Evolutionary conservation across 305 asterid species (phyloP).

Genomic region (Stenogyne calaminthoides): DNA sequence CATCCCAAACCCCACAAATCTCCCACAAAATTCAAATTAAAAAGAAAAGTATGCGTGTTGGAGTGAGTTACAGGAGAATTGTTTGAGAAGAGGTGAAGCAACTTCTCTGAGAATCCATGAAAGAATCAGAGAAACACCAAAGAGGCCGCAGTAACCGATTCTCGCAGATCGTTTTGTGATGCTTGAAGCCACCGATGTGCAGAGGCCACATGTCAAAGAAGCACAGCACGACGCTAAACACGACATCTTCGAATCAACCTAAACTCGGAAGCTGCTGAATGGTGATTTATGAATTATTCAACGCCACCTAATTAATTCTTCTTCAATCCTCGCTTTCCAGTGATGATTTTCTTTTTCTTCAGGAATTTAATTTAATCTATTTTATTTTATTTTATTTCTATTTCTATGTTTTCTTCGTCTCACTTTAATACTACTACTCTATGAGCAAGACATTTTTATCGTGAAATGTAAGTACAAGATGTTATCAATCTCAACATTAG

Average conservation of each 20-base stretch:
- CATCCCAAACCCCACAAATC: slow-evolving; percentile 21
- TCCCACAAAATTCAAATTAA: not conserved
- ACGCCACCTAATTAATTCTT: not conserved
- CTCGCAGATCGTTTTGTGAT: slow-evolving; percentile 86
- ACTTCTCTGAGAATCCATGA: slow-evolving; percentile 93
- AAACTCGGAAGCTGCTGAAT: not conserved
- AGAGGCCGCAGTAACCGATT: slow-evolving; percentile 75
- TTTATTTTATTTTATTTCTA: too few relatives aligned
- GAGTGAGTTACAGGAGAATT: slow-evolving; percentile 57
- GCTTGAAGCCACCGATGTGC: slow-evolving; percentile 90
- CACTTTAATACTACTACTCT: too few relatives aligned
- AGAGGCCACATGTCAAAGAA: slow-evolving; percentile 88
- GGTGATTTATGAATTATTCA: not conserved
- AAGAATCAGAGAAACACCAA: slow-evolving; percentile 65
- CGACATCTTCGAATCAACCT: slow-evolving; percentile 52
- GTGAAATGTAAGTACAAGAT: too few relatives aligned
- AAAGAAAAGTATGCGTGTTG: not conserved
- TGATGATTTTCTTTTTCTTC: too few relatives aligned
- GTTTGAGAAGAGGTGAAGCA: slow-evolving; percentile 67
- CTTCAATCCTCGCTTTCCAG: too few relatives aligned
- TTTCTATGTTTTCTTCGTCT: too few relatives aligned
- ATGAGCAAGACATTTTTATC: too few relatives aligned
- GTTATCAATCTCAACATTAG: too few relatives aligned
- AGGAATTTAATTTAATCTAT: too few relatives aligned
- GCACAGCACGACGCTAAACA: slow-evolving; percentile 85